Evolutionary conservation across 331 rosid species (phyloP).

Genomic region (Rhamnella rubrinervis): DNA sequence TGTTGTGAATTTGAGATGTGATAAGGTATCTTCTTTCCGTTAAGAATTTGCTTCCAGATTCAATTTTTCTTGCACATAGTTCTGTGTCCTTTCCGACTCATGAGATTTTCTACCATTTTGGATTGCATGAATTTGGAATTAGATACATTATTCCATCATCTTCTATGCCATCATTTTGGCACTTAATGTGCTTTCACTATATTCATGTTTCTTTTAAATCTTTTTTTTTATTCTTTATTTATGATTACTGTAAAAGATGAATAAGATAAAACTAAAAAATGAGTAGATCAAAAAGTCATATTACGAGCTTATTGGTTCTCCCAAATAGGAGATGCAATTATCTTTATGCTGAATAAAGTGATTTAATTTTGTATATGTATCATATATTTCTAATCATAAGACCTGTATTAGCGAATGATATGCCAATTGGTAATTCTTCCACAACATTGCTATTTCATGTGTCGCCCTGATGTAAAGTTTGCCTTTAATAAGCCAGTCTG

Average conservation of each 20-base stretch:
- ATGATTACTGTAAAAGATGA: background rate
- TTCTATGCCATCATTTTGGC: background rate
- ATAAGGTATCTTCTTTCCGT: background rate
- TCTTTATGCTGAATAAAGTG: background rate
- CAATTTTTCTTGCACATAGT: background rate
- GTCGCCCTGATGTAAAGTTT: no score
- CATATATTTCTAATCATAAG: no score
- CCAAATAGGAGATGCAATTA: no score
- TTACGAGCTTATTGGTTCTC: background rate
- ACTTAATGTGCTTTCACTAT: conserved; percentile 4
- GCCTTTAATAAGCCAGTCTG: no score
- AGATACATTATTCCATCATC: background rate
- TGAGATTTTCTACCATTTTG: background rate
- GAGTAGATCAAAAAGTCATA: background rate
- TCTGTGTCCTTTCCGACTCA: background rate
- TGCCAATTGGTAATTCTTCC: no score
- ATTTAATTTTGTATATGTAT: background rate
- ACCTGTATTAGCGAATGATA: no score
- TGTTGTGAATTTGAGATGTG: background rate
- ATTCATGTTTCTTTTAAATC: background rate
- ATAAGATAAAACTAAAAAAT: background rate
- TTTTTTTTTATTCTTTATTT: background rate
- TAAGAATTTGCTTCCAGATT: background rate
- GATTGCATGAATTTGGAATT: background rate
- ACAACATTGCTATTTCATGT: no score